Conservation (phyloP, 2,329 filamentous ascomycete genomes). For the Fragosphaeria purpurea region DNA sequence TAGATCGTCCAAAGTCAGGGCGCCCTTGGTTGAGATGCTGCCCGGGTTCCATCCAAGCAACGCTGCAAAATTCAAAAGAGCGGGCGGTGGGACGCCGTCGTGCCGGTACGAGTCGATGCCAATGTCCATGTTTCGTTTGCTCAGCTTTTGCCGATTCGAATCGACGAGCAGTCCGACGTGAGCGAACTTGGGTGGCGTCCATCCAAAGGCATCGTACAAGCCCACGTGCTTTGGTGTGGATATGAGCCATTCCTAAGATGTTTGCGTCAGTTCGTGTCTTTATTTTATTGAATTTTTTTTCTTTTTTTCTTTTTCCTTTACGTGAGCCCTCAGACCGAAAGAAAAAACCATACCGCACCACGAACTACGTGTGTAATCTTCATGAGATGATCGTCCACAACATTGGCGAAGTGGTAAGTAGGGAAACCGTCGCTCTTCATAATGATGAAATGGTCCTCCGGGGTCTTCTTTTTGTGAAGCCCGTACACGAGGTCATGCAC, state of each 20-base stretch:
- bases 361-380: conserved; percentile 90
- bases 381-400: conserved; percentile 94
- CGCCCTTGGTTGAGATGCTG: conserved; percentile 43
- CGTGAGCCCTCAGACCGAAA: neutral
- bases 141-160: conserved; percentile 62
- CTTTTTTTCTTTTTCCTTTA: too few species aligned
- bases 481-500: conserved; percentile 78
- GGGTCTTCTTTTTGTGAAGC: conserved; percentile 42
- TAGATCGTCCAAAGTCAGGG: conserved; percentile 62
- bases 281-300: too few species aligned
- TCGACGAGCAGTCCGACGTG: conserved; percentile 70
- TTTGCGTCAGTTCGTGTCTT: neutral
- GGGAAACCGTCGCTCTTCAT: conserved; percentile 87
- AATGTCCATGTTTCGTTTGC: conserved; percentile 64
- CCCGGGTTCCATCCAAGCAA: conserved; percentile 73
- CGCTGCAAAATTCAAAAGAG: conserved; percentile 69
- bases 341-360: conserved; percentile 55
- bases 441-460: conserved; percentile 74
- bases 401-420: conserved; percentile 95
- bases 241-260: conserved; percentile 75
- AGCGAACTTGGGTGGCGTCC: conserved; percentile 65
- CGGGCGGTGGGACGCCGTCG: conserved; percentile 35
- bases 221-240: conserved; percentile 69
- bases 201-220: conserved; percentile 69
- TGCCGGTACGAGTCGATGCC: conserved; percentile 39